Percentiles rank a stretch among this genome's conserved stretches.
These are phyloP conservation scores for Aleurites moluccanus DNA, from an alignment of 441 rosid genomes.

Conservation along the genomic window DNA sequence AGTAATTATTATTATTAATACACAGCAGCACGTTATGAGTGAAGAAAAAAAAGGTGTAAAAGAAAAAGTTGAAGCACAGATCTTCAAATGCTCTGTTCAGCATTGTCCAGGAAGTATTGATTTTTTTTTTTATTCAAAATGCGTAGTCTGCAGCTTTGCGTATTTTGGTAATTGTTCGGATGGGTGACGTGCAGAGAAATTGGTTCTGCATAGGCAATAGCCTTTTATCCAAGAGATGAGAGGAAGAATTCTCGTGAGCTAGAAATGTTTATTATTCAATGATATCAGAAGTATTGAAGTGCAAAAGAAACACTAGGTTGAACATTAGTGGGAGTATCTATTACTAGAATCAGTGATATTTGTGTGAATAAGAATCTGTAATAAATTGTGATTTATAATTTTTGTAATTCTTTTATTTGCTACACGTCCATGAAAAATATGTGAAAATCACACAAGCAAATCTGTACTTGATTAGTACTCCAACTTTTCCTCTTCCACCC, in stretches of 20 bases:
- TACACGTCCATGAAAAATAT: not conserved
- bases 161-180: not conserved
- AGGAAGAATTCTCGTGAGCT: slow-evolving; percentile 8
- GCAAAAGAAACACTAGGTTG: not conserved
- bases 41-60: slow-evolving; percentile 3
- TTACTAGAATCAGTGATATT: not conserved
- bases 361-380: not conserved
- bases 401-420: too few relatives aligned
- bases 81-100: not conserved
- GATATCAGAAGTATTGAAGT: not conserved
- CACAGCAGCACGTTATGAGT: not conserved
- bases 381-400: not conserved
- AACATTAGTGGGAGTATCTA: not conserved
- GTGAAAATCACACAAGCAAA: too few relatives aligned
- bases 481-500: too few relatives aligned
- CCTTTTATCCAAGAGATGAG: slow-evolving; percentile 15
- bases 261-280: not conserved
- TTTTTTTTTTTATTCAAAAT: not conserved
- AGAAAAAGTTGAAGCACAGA: not conserved
- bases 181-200: not conserved
- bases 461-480: too few relatives aligned
- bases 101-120: not conserved
- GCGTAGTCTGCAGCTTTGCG: not conserved
- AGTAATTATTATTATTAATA: not conserved
- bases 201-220: not conserved